These are phyloP conservation scores for Penicillium fuscoglaucum DNA, from an alignment of 2,329 filamentous ascomycete species.

Conservation along the genomic window DNA sequence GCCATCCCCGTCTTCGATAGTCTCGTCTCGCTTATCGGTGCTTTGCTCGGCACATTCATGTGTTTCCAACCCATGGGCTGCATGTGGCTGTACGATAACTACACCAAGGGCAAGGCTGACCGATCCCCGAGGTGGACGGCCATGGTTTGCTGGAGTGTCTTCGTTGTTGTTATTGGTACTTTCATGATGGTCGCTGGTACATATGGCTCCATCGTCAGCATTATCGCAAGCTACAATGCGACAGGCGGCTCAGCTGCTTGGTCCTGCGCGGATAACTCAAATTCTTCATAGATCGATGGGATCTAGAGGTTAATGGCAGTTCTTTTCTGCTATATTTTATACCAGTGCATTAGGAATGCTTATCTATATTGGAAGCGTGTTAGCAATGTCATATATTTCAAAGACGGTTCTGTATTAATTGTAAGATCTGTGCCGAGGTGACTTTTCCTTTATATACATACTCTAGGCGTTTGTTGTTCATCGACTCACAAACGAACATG, in stretches of 20 bases:
- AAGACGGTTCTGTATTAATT: neutral
- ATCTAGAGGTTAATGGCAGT: neutral
- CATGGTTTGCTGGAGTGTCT: conserved; percentile 27
- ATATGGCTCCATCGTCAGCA: conserved; percentile 46
- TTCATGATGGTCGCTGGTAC: conserved; percentile 50
- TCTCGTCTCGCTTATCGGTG: conserved; percentile 25
- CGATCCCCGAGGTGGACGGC: conserved; percentile 18
- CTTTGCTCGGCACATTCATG: conserved; percentile 23
- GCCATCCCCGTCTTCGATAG: conserved; percentile 25
- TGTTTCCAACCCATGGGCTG: conserved; percentile 36
- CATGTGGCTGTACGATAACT: conserved; percentile 48
- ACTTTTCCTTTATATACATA: neutral
- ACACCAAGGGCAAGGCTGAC: conserved; percentile 23
- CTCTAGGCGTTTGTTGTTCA: neutral
- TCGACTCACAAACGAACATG: too few relatives aligned
- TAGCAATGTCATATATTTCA: neutral
- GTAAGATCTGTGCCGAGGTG: neutral
- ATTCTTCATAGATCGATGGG: neutral
- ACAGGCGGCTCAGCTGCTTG: conserved; percentile 42
- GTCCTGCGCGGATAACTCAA: conserved; percentile 49
- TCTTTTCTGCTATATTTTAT: neutral
- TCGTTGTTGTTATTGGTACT: conserved; percentile 39
- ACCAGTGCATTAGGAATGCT: neutral
- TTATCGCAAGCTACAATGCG: conserved; percentile 40
- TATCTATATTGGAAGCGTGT: neutral